Conservation (phyloP, 768 basidiomycete genomes). For the Rhodotorula kratochvilovae region DNA sequence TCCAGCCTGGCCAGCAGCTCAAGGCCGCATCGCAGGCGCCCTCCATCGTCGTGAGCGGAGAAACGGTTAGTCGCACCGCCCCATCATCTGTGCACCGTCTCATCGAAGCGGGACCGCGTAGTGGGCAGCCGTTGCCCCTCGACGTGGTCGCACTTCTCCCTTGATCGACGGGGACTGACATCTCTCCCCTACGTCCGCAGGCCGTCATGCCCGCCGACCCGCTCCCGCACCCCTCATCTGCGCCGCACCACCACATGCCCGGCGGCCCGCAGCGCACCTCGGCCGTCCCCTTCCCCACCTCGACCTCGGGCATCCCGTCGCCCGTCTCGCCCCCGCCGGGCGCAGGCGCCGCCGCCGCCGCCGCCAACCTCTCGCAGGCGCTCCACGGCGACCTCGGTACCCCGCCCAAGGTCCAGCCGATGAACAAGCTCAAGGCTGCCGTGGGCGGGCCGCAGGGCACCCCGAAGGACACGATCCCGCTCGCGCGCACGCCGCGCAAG, state of each 20-base stretch:
- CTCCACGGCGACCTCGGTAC: constrained; percentile 37
- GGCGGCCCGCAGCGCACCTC: constrained; percentile 34
- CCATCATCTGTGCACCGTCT: too few species aligned
- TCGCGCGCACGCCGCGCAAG: constrained; percentile 85
- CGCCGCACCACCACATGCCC: constrained; percentile 46
- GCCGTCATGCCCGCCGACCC: constrained; percentile 50
- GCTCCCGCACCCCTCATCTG: constrained; percentile 48
- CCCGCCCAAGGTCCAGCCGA: constrained; percentile 46
- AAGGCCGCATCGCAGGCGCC: constrained; percentile 13
- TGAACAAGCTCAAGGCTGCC: constrained; percentile 45
- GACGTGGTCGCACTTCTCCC: too few species aligned
- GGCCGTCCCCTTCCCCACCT: constrained; percentile 33
- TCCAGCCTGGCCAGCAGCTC: constrained; percentile 20
- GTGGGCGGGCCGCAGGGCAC: constrained; percentile 50
- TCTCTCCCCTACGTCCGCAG: constrained; percentile 8
- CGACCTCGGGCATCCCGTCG: constrained; percentile 12
- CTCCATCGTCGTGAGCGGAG: constrained; percentile 30
- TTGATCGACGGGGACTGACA: neutral
- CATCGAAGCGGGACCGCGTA: too few species aligned
- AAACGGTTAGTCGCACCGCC: constrained; percentile 24
- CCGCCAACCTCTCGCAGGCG: constrained; percentile 1
- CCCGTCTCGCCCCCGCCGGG: constrained; percentile 21
- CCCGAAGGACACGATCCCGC: constrained; percentile 93
- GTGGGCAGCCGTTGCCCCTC: too few species aligned
- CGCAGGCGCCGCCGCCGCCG: neutral